Evolutionary conservation across 805 yeast genomes (phyloP).

Genomic region (Wickerhamomyces hampshirensis): DNA sequence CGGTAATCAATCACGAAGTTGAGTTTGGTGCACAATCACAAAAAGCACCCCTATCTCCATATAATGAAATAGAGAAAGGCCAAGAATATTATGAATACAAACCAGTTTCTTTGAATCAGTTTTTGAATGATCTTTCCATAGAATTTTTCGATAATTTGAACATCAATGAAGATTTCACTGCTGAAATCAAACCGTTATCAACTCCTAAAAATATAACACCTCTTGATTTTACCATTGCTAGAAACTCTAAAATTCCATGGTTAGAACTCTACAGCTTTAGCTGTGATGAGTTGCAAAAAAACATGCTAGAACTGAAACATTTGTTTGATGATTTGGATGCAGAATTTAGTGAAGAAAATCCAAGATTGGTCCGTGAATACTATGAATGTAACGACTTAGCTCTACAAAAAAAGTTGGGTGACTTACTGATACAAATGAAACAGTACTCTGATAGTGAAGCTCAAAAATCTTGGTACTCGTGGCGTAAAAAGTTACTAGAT

Average conservation of each 20-base stretch:
- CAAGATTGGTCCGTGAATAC: slow-evolving; percentile 22
- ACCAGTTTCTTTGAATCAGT: slow-evolving; percentile 22
- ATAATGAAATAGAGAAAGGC: slow-evolving; percentile 15
- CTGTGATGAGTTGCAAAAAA: slow-evolving; percentile 24
- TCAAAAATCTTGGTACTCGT: slow-evolving; percentile 22
- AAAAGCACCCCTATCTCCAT: slow-evolving; percentile 20
- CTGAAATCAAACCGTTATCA: slow-evolving; percentile 10
- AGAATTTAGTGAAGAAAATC: slow-evolving; percentile 24
- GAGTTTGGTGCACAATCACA: slow-evolving; percentile 14
- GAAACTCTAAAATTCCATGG: slow-evolving; percentile 22
- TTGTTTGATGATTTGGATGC: slow-evolving; percentile 21
- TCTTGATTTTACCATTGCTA: slow-evolving; percentile 20
- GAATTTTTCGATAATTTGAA: slow-evolving; percentile 26
- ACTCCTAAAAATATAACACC: slow-evolving; percentile 1
- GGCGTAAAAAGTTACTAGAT: slow-evolving; percentile 23
- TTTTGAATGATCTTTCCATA: slow-evolving; percentile 21
- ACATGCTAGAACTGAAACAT: slow-evolving; percentile 20
- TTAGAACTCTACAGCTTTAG: slow-evolving; percentile 24
- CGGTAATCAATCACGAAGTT: slow-evolving; percentile 11
- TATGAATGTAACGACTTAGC: slow-evolving; percentile 16
- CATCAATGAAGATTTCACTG: slow-evolving; percentile 20
- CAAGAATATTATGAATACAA: slow-evolving; percentile 11
- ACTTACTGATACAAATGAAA: slow-evolving; percentile 21
- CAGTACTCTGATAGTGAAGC: slow-evolving; percentile 24
- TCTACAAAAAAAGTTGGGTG: slow-evolving; percentile 23